These are phyloP conservation scores for Pontederia paniculata DNA, from an alignment of 176 grass and related monocot genomes.

Conservation along the genomic window DNA sequence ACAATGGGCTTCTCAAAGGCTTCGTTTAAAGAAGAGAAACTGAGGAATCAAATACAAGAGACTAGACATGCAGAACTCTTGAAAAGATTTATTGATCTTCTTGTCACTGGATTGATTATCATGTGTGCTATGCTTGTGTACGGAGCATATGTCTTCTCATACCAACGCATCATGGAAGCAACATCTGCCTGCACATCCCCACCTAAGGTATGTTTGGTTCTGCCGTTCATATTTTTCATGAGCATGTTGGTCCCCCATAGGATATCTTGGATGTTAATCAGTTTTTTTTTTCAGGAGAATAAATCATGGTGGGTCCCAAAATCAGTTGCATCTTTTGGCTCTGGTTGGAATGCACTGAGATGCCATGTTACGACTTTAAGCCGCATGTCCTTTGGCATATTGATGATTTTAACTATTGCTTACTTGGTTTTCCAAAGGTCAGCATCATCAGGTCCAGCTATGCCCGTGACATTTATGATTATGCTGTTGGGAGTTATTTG, in stretches of 20 bases:
- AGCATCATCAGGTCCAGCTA: constrained; percentile 33
- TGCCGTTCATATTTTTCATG: constrained; percentile 4
- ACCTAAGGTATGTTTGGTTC: constrained; percentile 34
- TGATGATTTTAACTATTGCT: constrained; percentile 75
- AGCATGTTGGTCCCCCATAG: not conserved
- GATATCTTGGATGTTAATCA: not conserved
- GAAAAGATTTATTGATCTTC: constrained; percentile 62
- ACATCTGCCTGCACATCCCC: constrained; percentile 43
- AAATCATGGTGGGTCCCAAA: constrained; percentile 91
- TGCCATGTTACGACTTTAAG: constrained; percentile 55
- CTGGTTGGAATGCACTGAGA: constrained; percentile 46
- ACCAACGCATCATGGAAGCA: constrained; percentile 61
- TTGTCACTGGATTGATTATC: constrained; percentile 72
- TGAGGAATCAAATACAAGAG: constrained; percentile 70
- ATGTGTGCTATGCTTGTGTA: constrained; percentile 68
- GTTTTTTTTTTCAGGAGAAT: constrained; percentile 33
- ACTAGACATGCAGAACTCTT: constrained; percentile 46
- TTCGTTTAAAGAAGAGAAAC: constrained; percentile 65
- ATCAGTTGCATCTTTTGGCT: constrained; percentile 53
- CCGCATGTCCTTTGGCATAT: constrained; percentile 59
- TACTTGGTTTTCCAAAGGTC: constrained; percentile 62
- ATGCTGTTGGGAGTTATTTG: constrained; percentile 64
- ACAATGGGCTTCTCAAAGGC: constrained; percentile 78
- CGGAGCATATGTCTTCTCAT: constrained; percentile 64
- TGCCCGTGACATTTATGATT: constrained; percentile 85